phyloP scores from a whole-genome alignment of 768 basidiomycete species.

The Russula lepida region DNA sequence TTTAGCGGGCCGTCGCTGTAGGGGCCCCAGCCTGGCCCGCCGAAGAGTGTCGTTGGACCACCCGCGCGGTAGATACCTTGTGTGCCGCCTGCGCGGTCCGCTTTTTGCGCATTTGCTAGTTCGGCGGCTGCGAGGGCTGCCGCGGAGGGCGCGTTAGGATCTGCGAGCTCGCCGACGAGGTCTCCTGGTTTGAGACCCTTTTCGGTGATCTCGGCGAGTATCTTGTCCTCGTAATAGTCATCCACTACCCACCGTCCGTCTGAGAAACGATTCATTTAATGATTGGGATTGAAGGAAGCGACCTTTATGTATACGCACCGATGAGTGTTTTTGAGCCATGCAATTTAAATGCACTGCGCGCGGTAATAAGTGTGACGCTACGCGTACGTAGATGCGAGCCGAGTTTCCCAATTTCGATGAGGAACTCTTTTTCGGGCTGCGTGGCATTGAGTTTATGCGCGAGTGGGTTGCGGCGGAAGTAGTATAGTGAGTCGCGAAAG shows the following conservation, averaged over 20 bases:
- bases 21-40: slow-evolving; percentile 73
- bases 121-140: slow-evolving; percentile 38
- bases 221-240: slow-evolving; percentile 92
- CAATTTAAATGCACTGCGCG: slow-evolving; percentile 87
- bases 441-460: slow-evolving; percentile 88
- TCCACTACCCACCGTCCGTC: slow-evolving; percentile 91
- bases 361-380: slow-evolving; percentile 89
- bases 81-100: slow-evolving; percentile 41
- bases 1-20: slow-evolving; percentile 84
- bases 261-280: slow-evolving; percentile 25
- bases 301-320: slow-evolving; percentile 39
- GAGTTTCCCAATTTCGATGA: slow-evolving; percentile 83
- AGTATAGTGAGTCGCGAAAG: slow-evolving; percentile 95
- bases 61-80: slow-evolving; percentile 83
- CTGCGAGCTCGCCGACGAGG: slow-evolving; percentile 62
- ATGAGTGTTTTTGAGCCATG: slow-evolving; percentile 88
- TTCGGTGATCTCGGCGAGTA: slow-evolving; percentile 65
- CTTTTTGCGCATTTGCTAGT: slow-evolving; percentile 30
- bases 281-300: slow-evolving; percentile 1
- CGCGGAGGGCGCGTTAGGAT: slow-evolving; percentile 55
- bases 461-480: slow-evolving; percentile 86
- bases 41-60: slow-evolving; percentile 90
- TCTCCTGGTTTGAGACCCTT: slow-evolving; percentile 79
- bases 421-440: slow-evolving; percentile 84
- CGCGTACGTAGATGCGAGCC: slow-evolving; percentile 83